A percentile compares a stretch with the other conserved stretches of the same genome.
phyloP scores from a whole-genome alignment of 495 filamentous ascomycete genomes.

The Aspergillus ostianus region DNA sequence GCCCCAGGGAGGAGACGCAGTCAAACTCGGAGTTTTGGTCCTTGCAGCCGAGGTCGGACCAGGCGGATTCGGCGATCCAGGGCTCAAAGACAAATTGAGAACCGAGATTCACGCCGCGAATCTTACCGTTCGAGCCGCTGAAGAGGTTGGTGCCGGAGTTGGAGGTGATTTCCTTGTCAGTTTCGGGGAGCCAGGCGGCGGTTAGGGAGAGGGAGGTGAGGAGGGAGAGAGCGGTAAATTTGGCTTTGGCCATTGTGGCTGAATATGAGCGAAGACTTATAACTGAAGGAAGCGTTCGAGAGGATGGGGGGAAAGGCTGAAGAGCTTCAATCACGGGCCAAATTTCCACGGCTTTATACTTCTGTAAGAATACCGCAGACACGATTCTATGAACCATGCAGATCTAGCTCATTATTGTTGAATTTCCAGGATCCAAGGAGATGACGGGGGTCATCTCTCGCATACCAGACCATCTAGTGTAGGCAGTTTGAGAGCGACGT shows the following conservation, averaged over 20 bases:
- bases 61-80: constrained; percentile 53
- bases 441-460: too few relatives aligned
- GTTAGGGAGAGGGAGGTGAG: constrained; percentile 13
- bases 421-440: neutral
- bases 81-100: constrained; percentile 60
- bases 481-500: neutral
- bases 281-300: too few relatives aligned
- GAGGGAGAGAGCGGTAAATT: constrained; percentile 7
- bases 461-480: too few relatives aligned
- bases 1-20: constrained; percentile 54
- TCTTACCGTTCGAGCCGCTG: constrained; percentile 36
- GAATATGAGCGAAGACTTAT: neutral
- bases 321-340: neutral
- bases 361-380: too few relatives aligned
- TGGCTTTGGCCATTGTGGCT: neutral
- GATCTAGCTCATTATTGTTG: neutral
- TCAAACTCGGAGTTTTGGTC: constrained; percentile 52
- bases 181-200: constrained; percentile 33
- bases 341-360: neutral
- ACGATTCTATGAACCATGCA: too few relatives aligned
- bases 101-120: constrained; percentile 62
- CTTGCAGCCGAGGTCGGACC: constrained; percentile 56
- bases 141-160: constrained; percentile 30
- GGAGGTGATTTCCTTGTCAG: constrained; percentile 27
- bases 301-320: too few relatives aligned